Evolutionary conservation across 257 asterid genomes (phyloP).

Genomic region (Prunella vulgaris): DNA sequence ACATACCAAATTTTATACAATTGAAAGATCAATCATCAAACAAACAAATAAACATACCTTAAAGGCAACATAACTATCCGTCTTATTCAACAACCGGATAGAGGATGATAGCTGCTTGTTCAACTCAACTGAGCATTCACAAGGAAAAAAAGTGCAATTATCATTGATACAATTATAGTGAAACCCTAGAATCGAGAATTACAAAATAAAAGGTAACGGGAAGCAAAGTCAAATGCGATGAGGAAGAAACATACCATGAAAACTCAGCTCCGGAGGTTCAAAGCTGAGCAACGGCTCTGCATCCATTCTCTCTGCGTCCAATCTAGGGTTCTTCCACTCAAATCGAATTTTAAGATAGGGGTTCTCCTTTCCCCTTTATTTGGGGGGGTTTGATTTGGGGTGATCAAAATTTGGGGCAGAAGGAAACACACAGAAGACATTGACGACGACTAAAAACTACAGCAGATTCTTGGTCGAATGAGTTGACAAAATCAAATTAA

Average conservation of each 20-base stretch:
- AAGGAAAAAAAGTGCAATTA: background rate
- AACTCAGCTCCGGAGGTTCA: slow-evolving; percentile 49
- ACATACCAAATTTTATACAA: background rate
- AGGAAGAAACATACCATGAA: slow-evolving; percentile 25
- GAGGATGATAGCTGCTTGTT: slow-evolving; percentile 51
- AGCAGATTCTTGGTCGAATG: background rate
- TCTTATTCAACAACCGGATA: slow-evolving; percentile 41
- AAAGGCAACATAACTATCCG: slow-evolving; percentile 47
- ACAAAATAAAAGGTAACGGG: background rate
- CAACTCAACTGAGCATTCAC: slow-evolving; percentile 39
- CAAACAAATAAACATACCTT: slow-evolving; percentile 39
- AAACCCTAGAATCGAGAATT: background rate
- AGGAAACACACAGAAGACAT: background rate
- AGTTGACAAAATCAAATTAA: background rate
- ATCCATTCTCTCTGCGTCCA: slow-evolving; percentile 25
- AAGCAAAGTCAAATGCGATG: slow-evolving; percentile 6
- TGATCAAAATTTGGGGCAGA: background rate
- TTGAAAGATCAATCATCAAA: background rate
- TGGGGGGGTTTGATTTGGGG: background rate
- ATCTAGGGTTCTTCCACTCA: background rate
- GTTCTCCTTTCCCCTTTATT: background rate
- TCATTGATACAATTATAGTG: background rate
- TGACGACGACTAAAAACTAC: background rate
- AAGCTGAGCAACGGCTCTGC: slow-evolving; percentile 34
- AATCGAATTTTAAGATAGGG: background rate